Conservation (phyloP, 208 protist species). For the Acanthamoeba lenticulata region DNA sequence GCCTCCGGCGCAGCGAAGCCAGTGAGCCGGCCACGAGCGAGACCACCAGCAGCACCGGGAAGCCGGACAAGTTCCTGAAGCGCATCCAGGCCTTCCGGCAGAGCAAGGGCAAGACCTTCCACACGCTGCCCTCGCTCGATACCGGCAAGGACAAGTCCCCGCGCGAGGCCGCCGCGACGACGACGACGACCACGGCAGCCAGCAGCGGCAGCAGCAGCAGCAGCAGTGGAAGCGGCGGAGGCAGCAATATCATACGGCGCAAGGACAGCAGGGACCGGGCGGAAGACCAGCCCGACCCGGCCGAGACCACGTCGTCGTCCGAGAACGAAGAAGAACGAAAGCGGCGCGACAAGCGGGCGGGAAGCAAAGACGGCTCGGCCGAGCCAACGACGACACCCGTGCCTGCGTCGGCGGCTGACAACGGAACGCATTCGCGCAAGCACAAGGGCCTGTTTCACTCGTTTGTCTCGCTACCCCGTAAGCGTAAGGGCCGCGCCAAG, state of each 20-base stretch:
- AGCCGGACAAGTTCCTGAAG: not conserved
- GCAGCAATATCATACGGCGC: not conserved
- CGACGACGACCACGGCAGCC: too few relatives aligned
- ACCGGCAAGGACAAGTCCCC: not conserved
- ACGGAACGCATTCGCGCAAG: not conserved
- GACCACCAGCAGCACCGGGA: not conserved
- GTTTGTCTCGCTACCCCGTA: not conserved
- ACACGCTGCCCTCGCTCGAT: not conserved
- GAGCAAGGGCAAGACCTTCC: not conserved
- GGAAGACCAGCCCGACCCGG: not conserved
- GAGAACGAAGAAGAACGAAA: not conserved
- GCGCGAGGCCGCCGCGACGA: not conserved
- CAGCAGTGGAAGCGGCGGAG: too few relatives aligned
- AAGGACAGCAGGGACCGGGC: not conserved
- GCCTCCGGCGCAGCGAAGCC: not conserved
- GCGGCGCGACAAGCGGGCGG: not conserved
- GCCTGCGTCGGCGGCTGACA: not conserved
- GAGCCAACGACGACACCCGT: not conserved
- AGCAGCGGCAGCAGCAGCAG: too few relatives aligned
- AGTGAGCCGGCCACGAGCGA: not conserved
- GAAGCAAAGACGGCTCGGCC: not conserved
- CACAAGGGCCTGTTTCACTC: not conserved
- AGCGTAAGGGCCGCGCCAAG: not conserved
- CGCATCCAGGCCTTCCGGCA: not conserved
- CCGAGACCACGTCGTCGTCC: too few relatives aligned